Percentiles rank a stretch among this genome's conserved stretches.
Conservation (phyloP, 106 monocot genomes). For the Platanthera guangdongensis region DNA sequence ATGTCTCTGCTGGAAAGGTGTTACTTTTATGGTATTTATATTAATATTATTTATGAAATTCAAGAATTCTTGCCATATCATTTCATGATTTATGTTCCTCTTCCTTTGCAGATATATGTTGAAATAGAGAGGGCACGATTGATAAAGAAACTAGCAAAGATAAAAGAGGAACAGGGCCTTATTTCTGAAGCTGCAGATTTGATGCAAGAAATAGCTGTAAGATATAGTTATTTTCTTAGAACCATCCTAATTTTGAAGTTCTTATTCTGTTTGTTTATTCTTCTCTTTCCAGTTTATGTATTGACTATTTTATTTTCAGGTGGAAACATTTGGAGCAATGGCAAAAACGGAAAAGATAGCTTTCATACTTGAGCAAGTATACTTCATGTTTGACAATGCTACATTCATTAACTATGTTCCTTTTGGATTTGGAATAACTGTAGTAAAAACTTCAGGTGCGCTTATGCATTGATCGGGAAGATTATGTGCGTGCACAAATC, state of each 20-base stretch:
- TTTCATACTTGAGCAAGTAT: slow-evolving; percentile 97
- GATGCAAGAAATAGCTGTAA: slow-evolving; percentile 99
- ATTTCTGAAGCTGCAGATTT: slow-evolving; percentile 98
- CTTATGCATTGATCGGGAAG: slow-evolving; percentile 88
- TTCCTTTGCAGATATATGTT: slow-evolving; percentile 77
- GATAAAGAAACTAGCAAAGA: slow-evolving; percentile 93
- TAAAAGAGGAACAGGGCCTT: slow-evolving; percentile 91
- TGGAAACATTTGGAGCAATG: slow-evolving; percentile 99
- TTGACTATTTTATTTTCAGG: slow-evolving; percentile 25
- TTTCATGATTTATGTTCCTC: neutral
- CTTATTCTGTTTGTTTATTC: slow-evolving; percentile 1
- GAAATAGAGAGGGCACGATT: slow-evolving; percentile 95
- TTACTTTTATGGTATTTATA: slow-evolving; percentile 2
- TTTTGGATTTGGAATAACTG: neutral
- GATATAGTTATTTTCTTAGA: slow-evolving; percentile 9
- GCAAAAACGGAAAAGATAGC: slow-evolving; percentile 99
- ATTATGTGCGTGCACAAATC: slow-evolving; percentile 91
- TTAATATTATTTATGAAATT: neutral
- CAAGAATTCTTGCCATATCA: neutral
- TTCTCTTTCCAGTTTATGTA: neutral
- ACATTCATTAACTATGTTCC: neutral
- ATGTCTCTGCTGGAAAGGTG: slow-evolving; percentile 95
- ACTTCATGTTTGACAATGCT: neutral
- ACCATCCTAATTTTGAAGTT: neutral
- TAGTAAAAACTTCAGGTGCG: slow-evolving; percentile 50